Evolutionary conservation across 805 yeast species (phyloP), one percentile per base, ranked within the genome.

Genomic region (Saturnispora zaruensis): DNA sequence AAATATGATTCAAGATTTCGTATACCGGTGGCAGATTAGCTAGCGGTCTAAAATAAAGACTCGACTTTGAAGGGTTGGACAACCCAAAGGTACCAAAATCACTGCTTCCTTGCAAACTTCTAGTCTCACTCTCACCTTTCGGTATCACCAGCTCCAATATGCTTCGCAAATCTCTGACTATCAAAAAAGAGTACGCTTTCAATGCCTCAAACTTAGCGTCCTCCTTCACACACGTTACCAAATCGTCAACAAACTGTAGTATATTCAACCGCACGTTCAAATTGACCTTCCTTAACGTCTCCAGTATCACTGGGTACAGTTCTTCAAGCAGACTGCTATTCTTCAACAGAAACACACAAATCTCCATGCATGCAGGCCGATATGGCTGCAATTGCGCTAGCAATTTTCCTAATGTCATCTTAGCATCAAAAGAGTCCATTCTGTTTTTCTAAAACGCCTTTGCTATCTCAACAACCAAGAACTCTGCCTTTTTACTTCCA

Each of bases 391-490:
- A 68, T 6, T 73, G 64, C 56, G 81, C 75, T 49, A 90, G 71
- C 41, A 81, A 76, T 57, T 81, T 86, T 5, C 79, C 73, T 58
- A 90, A 83, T 64, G 84, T 84, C 43, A 87, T 68, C 51, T 91
- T 76, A 4, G 90, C 89, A 60, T 87, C 96, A 64, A 91, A 87
- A 1, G 96, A 82, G 62, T 90, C 96, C 95, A 90, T 87, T 16
- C 46, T 26, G 14, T 11, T 13, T 4, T 14, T 28, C 13, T 28
- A 28, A 11, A 11, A 13, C 4, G 32, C 13, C 13, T 28, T 28
- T 28, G 13, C 32, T 28, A 28, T 28, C n/a, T 14, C 13, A 13
- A 28, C 32, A 28, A 14, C 32, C 13, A 28, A 28, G 32, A 28
- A 28, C 14, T 28, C 9, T 28, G 32, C 13, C 32, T 28, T 2